phyloP scores from a whole-genome alignment of 83 land plant genomes.

The Thuja plicata region DNA sequence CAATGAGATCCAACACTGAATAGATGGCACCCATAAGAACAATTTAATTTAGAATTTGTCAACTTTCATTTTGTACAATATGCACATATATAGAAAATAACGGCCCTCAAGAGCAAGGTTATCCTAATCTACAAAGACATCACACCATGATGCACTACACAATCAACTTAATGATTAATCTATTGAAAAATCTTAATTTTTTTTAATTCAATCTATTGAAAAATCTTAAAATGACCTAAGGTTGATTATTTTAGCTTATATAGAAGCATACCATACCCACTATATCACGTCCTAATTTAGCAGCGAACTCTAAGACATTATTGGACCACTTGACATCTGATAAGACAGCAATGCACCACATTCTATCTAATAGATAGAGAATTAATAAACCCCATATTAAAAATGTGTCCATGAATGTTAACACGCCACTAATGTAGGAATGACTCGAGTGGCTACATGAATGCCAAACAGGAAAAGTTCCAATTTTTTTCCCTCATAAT shows the following conservation, averaged over 20 bases:
- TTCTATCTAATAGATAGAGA: no score
- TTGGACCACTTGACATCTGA: background rate
- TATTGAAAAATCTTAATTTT: background rate
- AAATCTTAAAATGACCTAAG: background rate
- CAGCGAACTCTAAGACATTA: background rate
- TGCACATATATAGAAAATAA: background rate
- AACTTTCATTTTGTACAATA: background rate
- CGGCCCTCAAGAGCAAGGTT: background rate
- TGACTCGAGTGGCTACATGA: background rate
- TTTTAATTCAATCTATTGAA: background rate
- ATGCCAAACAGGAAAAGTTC: background rate
- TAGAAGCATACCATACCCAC: background rate
- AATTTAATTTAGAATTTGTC: background rate
- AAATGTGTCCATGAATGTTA: background rate
- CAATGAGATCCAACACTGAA: background rate
- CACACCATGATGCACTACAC: background rate
- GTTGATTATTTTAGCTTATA: background rate
- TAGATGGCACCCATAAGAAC: background rate
- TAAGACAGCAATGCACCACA: background rate
- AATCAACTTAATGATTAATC: background rate
- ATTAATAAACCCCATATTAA: background rate
- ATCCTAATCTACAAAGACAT: background rate
- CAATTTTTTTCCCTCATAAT: background rate
- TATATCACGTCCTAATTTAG: background rate
- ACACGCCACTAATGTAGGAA: background rate